A percentile compares a stretch with the other conserved stretches of the same genome.
Conservation (phyloP, 1,139 yeast genomes). For the Sugiyamaella japonica region DNA sequence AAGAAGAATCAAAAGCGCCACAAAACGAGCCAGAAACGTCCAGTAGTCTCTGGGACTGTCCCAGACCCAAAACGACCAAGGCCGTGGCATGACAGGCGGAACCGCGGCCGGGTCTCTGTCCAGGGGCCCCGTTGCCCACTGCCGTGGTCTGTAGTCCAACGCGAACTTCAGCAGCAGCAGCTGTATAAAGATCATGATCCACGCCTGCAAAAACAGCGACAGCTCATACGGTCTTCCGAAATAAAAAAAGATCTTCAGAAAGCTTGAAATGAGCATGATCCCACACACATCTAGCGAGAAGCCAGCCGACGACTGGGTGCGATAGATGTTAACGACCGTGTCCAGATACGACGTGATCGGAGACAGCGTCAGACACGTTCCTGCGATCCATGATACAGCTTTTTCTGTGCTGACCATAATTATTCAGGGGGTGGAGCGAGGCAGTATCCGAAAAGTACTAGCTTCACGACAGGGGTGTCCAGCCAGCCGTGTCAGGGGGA, state of each 20-base stretch:
- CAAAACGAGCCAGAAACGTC: conserved; percentile 59
- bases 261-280: conserved; percentile 80
- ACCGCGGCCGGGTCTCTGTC: conserved; percentile 17
- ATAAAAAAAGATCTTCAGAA: conserved; percentile 72
- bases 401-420: conserved; percentile 1
- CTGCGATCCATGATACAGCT: conserved; percentile 26
- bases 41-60: conserved; percentile 59
- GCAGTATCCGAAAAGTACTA: no score
- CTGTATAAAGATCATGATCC: conserved; percentile 78
- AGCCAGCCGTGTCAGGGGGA: no score
- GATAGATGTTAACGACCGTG: conserved; percentile 67
- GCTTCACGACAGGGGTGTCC: no score
- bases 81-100: conserved; percentile 41
- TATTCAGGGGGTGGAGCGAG: conserved; percentile 9
- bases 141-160: conserved; percentile 54
- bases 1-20: conserved; percentile 44
- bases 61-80: conserved; percentile 87
- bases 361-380: conserved; percentile 48
- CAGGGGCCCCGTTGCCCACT: conserved; percentile 25
- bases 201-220: conserved; percentile 70
- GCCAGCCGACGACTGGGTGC: conserved; percentile 66
- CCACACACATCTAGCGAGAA: conserved; percentile 88
- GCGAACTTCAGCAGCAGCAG: conserved; percentile 61
- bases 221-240: conserved; percentile 76
- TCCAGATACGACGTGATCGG: conserved; percentile 87